Evolutionary conservation across 192 early-diverging fungal genomes (phyloP), one percentile per base, ranked within the genome.

Genomic region (Entomortierella beljakovae): DNA sequence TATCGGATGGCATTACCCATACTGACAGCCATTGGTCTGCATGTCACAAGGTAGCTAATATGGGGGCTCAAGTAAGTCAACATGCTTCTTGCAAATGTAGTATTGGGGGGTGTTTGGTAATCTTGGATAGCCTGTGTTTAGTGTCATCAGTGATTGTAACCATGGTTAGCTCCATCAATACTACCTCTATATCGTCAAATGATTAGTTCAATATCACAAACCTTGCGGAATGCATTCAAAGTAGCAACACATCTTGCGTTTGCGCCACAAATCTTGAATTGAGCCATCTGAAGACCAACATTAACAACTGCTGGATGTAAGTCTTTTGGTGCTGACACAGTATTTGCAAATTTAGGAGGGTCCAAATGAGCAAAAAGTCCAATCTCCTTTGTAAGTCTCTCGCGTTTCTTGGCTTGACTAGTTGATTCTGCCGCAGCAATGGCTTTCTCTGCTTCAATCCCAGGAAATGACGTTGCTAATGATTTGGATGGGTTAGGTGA

Each of bases 1-100:
- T 89, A 92, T 42, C 96, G 88, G 62, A 98, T 96, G 25, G 94
- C 94, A 25, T 92, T 95, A 64, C 92, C 91, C 96, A 99, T 98
- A 76, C 93, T 93, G 32, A 95, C 89, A n/a, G 94, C 93, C 87
- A 98, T 89, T 6, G 92, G 88, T 29, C 98, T 91, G 56, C 90
- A 90, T 51, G 90, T 90, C 29, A 91, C 88, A 46, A 99, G 80
- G 68, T 95, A 97, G 64, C 90, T 93, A 69, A 98, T 94, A 70
- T 99, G 97, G 54, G 93, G 91, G 71, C 92, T 90, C 51, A 99
- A 68, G 64, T 97, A 87, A 26, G 86, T 89, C 33, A 86, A 91
- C 66, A 99, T 88, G 80, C 95, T 86, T 54, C 96, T 83, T 34
- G 90, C 88, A 48, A 99, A 88, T 0, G 93, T 89, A 0, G 87